phyloP scores from a whole-genome alignment of 2,329 filamentous ascomycete genomes.

The Fusarium albosuccineum region DNA sequence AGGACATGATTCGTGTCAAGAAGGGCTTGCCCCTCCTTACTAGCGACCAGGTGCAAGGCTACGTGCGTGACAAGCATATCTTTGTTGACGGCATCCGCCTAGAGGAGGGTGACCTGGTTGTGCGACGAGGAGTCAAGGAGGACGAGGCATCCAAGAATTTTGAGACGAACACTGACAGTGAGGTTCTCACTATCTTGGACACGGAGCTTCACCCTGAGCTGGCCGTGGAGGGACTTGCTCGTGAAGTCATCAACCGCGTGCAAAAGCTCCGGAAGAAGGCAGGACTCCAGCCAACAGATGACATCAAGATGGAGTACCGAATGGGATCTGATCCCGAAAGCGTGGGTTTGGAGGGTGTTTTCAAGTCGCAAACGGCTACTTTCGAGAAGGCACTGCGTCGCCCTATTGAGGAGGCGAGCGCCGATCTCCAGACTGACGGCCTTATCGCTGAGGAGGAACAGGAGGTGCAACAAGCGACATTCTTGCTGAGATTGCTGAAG shows the following conservation, averaged over 20 bases:
- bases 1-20: slow-evolving; percentile 91
- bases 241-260: slow-evolving; percentile 93
- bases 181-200: slow-evolving; percentile 93
- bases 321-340: slow-evolving; percentile 84
- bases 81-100: slow-evolving; percentile 88
- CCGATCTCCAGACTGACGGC: slow-evolving; percentile 38
- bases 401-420: slow-evolving; percentile 70
- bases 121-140: slow-evolving; percentile 83
- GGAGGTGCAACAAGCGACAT: slow-evolving; percentile 85
- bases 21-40: slow-evolving; percentile 85
- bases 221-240: slow-evolving; percentile 86
- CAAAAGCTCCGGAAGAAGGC: slow-evolving; percentile 96
- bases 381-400: slow-evolving; percentile 85
- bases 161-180: slow-evolving; percentile 89
- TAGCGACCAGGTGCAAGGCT: slow-evolving; percentile 84
- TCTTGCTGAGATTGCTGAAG: slow-evolving; percentile 81
- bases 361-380: slow-evolving; percentile 73
- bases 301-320: slow-evolving; percentile 93
- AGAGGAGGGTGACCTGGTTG: slow-evolving; percentile 80
- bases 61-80: slow-evolving; percentile 79
- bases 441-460: slow-evolving; percentile 87
- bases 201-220: slow-evolving; percentile 85
- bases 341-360: slow-evolving; percentile 77
- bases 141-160: slow-evolving; percentile 78
- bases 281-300: slow-evolving; percentile 89